These are phyloP conservation scores for Leptomonas pyrrhocoris DNA, from an alignment of 208 protist species.

Conservation along the genomic window DNA sequence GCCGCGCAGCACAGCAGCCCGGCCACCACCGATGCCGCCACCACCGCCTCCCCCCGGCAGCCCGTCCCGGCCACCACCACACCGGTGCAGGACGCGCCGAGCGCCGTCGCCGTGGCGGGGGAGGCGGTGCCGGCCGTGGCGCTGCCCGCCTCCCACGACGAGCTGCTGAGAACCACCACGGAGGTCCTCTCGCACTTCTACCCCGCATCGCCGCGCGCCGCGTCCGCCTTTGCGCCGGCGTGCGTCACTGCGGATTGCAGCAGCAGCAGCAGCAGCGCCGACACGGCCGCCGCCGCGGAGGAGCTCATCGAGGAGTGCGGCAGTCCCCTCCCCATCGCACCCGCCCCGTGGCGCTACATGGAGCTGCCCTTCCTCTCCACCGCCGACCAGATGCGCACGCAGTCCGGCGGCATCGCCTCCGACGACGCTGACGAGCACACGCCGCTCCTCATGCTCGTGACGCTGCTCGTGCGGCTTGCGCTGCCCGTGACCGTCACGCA, in stretches of 20 bases:
- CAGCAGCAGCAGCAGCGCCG: not conserved
- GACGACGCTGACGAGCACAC: constrained; percentile 23
- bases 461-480: constrained; percentile 26
- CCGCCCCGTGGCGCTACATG: constrained; percentile 18
- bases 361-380: constrained; percentile 23
- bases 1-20: too few species aligned
- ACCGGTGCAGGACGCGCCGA: too few species aligned
- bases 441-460: constrained; percentile 11
- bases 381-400: not conserved
- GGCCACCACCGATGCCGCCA: too few species aligned
- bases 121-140: not conserved
- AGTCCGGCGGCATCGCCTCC: not conserved
- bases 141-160: constrained; percentile 7
- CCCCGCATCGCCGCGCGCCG: not conserved
- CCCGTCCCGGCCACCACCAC: too few species aligned
- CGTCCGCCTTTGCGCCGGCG: not conserved
- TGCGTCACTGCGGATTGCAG: not conserved
- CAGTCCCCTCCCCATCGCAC: constrained; percentile 1
- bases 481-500: constrained; percentile 32
- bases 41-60: too few species aligned
- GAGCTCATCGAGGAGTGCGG: constrained; percentile 7
- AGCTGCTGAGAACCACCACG: constrained; percentile 14
- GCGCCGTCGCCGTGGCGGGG: too few species aligned
- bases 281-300: not conserved
- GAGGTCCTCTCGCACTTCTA: constrained; percentile 15